A percentile compares a stretch with the other conserved stretches of the same genome.
phyloP scores from a whole-genome alignment of 2,329 filamentous ascomycete genomes.

The Sclerotinia subarctica region DNA sequence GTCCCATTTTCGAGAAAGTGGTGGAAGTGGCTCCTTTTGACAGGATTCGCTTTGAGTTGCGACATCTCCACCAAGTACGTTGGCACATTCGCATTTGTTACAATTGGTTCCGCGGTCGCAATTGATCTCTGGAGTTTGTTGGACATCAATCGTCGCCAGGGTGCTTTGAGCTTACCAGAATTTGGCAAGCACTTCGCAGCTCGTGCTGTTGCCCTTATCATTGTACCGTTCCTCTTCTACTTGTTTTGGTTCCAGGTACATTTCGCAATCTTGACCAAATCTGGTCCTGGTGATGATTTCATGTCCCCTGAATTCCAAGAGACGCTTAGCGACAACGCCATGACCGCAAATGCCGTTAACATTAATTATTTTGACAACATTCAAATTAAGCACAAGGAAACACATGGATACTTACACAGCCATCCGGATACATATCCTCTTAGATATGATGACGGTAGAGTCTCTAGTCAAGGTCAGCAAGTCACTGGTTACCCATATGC shows the following conservation, averaged over 20 bases:
- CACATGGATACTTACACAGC: conserved; percentile 92
- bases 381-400: conserved; percentile 92
- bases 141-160: conserved; percentile 79
- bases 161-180: conserved; percentile 71
- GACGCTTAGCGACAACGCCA: conserved; percentile 89
- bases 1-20: conserved; percentile 89
- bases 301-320: conserved; percentile 99
- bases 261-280: conserved; percentile 82
- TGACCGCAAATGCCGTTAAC: conserved; percentile 80
- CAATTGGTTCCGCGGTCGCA: conserved; percentile 87
- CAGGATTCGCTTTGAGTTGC: conserved; percentile 90
- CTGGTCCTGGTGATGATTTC: conserved; percentile 95
- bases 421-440: conserved; percentile 86
- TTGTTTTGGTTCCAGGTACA: conserved; percentile 99
- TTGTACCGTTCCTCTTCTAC: conserved; percentile 95
- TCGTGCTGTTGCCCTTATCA: conserved; percentile 78
- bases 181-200: conserved; percentile 90
- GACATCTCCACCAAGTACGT: conserved; percentile 99
- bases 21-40: conserved; percentile 99
- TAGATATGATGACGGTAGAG: conserved; percentile 93
- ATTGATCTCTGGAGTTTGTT: conserved; percentile 96
- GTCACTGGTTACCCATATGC: conserved; percentile 98
- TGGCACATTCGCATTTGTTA: conserved; percentile 93
- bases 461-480: conserved; percentile 96
- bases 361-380: conserved; percentile 90